Percentiles rank a stretch among this genome's conserved stretches.
These are phyloP conservation scores for Calendula officinalis DNA, from an alignment of 129 eudicot genomes.

Conservation along the genomic window DNA sequence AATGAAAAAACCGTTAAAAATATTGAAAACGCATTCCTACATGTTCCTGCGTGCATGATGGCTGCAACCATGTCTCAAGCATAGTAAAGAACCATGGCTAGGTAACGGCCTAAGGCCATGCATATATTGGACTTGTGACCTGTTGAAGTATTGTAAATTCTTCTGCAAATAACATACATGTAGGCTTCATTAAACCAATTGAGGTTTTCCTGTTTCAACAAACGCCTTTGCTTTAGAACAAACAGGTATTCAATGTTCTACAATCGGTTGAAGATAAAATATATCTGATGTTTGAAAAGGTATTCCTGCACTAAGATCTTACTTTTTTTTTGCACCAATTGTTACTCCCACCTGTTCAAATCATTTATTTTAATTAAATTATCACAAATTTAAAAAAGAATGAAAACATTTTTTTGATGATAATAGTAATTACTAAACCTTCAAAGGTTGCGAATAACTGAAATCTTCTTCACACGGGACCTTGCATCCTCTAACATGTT, in stretches of 20 bases:
- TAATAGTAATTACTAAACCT: slow-evolving; percentile 45
- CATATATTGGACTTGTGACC: slow-evolving; percentile 99
- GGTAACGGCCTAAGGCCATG: slow-evolving; percentile 96
- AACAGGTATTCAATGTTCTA: slow-evolving; percentile 85
- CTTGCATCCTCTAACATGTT: slow-evolving; percentile 84
- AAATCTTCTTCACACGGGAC: slow-evolving; percentile 67
- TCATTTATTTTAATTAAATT: slow-evolving; percentile 4
- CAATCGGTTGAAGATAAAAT: slow-evolving; percentile 77
- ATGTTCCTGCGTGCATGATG: slow-evolving; percentile 92
- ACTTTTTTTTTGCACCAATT: slow-evolving; percentile 81
- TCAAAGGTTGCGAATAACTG: slow-evolving; percentile 93
- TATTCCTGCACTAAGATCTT: slow-evolving; percentile 61
- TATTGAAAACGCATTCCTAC: slow-evolving; percentile 93
- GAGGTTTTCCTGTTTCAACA: slow-evolving; percentile 90
- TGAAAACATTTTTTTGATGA: not conserved
- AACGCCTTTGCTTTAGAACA: slow-evolving; percentile 93
- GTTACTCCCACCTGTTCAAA: too few species aligned
- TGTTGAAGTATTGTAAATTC: slow-evolving; percentile 89
- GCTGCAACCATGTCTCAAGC: slow-evolving; percentile 99
- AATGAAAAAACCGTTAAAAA: slow-evolving; percentile 93
- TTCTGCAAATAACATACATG: slow-evolving; percentile 76
- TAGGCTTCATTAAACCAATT: slow-evolving; percentile 94
- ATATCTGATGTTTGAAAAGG: slow-evolving; percentile 84
- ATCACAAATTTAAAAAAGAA: not conserved
- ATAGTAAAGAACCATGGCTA: slow-evolving; percentile 94